These are phyloP conservation scores for Penicillium expansum DNA, from an alignment of 2,329 filamentous ascomycete genomes.

Conservation along the genomic window DNA sequence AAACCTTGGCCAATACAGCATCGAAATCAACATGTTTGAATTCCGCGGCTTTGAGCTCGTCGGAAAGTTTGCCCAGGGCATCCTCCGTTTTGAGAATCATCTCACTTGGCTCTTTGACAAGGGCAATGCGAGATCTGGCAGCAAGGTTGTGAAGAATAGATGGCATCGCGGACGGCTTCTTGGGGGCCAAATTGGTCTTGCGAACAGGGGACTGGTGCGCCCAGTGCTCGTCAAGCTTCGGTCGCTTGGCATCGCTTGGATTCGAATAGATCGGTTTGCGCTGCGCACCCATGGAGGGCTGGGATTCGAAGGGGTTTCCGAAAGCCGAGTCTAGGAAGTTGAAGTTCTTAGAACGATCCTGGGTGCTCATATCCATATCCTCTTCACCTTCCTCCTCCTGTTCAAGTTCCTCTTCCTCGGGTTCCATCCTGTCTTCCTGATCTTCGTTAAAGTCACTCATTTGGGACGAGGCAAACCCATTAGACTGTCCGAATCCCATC, in stretches of 20 bases:
- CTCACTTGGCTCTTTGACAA: slow-evolving; percentile 66
- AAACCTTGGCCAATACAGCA: slow-evolving; percentile 33
- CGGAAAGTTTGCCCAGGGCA: slow-evolving; percentile 64
- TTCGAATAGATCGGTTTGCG: slow-evolving; percentile 45
- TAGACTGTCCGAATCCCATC: slow-evolving; percentile 25
- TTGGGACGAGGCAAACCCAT: slow-evolving; percentile 27
- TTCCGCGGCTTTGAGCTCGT: slow-evolving; percentile 37
- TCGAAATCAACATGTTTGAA: slow-evolving; percentile 33
- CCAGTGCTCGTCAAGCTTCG: slow-evolving; percentile 43
- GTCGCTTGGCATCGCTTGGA: slow-evolving; percentile 42
- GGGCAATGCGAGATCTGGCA: slow-evolving; percentile 55
- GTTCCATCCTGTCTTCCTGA: slow-evolving; percentile 20
- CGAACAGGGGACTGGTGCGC: slow-evolving; percentile 32
- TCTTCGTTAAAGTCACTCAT: slow-evolving; percentile 29
- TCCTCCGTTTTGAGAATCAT: slow-evolving; percentile 75
- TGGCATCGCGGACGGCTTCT: slow-evolving; percentile 63
- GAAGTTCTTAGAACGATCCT: slow-evolving; percentile 19
- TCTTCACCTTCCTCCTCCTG: slow-evolving; percentile 42
- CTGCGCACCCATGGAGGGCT: slow-evolving; percentile 16
- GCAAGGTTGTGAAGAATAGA: slow-evolving; percentile 70
- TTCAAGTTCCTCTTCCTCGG: slow-evolving; percentile 39
- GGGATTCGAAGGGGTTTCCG: slow-evolving; percentile 19
- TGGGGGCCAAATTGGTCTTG: slow-evolving; percentile 35
- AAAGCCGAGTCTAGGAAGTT: slow-evolving; percentile 36
- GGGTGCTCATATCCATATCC: slow-evolving; percentile 28